Base-by-base conservation (phyloP, 2,329 filamentous ascomycete genomes). In the Penicillium sp. region DNA sequence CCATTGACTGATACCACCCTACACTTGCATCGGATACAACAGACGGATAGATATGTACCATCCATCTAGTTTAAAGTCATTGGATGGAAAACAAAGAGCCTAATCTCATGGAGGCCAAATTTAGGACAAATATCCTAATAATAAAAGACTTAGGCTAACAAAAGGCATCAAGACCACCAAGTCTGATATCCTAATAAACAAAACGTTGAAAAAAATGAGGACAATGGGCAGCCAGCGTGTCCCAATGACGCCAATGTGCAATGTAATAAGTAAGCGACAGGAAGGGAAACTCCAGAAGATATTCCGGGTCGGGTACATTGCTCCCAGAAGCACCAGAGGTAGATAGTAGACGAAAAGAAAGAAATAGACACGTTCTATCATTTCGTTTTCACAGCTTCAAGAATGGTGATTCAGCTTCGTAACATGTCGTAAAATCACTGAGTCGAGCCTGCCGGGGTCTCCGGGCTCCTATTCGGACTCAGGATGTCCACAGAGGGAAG, bases 201-300 rank as follows among this genome's bases (percentile, higher is more conserved):
- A 41, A 43, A 50, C 37, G 22, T 56, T 51, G 19, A 56, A 51
- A 35, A 51, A 35, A 37, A 37, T 25, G 16, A 35, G 17, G 48
- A 53, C 56, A 53, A 46, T 33, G 38, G 28, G 44, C 30, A 16
- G 46, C 14, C 38, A 38, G 31, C 56, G 48, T 41, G 55, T 54
- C 49, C 56, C 51, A 59, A 46, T 59, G 58, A 66, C 61, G 65
- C 61, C 62, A 61, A 61, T 59, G 53, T 61, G 52, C 40, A 53
- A 59, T 59, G 51, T 53, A 55, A 59, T 56, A 55, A 65, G 61
- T 37, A 50, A 58, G 45, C 55, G 58, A 58, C 31, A 57, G 26
- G 30, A 40, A 38, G 42, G 50, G 36, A 54, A 58, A 56, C 49
- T 48, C 49, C 50, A 48, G 35, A 40, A 49, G 40, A 53, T 36